A percentile compares a stretch with the other conserved stretches of the same genome.
These are phyloP conservation scores for Endotrypanum monterogeii DNA, from an alignment of 208 protist genomes.

Conservation along the genomic window DNA sequence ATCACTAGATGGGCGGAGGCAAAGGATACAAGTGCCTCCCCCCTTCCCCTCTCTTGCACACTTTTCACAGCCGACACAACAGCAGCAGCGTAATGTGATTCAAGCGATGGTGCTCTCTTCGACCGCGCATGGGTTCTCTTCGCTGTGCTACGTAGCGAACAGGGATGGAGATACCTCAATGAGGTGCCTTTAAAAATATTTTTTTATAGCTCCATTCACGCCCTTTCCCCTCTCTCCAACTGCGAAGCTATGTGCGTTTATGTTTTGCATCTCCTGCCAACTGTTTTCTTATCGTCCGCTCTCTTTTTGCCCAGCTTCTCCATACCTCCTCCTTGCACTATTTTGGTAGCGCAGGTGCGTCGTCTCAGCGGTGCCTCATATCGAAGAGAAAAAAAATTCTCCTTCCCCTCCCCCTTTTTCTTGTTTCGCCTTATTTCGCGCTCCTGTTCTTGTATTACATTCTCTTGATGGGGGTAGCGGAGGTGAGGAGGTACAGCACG, in stretches of 20 bases:
- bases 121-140: neutral
- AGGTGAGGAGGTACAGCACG: neutral
- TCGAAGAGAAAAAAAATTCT: no score
- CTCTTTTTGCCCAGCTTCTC: neutral
- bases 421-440: neutral
- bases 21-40: neutral
- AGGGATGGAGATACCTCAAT: neutral
- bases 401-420: neutral
- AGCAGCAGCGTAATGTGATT: neutral
- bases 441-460: no score
- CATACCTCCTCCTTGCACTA: neutral
- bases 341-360: neutral
- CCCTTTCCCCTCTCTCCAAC: neutral
- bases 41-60: neutral
- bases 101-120: neutral
- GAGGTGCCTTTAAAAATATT: neutral
- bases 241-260: no score
- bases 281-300: neutral
- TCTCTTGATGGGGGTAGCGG: neutral
- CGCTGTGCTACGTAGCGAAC: neutral
- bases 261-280: neutral
- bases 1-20: neutral
- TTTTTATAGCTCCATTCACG: no score
- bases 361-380: neutral
- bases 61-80: neutral